A percentile compares a stretch with the other conserved stretches of the same genome.
These are phyloP conservation scores for Stevia rebaudiana DNA, from an alignment of 140 eudicot species.

Conservation along the genomic window DNA sequence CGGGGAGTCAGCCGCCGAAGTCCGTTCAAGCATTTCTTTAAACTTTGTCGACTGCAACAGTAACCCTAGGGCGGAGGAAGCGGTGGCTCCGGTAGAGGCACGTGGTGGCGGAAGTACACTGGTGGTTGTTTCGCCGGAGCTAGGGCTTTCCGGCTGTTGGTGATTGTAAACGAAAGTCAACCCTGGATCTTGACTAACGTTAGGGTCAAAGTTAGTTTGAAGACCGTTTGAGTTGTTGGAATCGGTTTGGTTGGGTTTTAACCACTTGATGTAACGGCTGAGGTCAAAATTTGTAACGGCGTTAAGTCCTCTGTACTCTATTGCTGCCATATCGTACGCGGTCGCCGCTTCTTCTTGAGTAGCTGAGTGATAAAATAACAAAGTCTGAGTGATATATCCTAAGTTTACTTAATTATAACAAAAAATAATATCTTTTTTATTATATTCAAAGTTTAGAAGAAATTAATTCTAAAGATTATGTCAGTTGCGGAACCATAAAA, in stretches of 20 bases:
- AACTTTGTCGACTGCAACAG: conserved; percentile 54
- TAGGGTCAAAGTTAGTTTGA: conserved; percentile 25
- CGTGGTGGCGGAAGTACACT: conserved; percentile 17
- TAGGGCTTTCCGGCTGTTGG: conserved; percentile 36
- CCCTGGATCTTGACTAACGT: conserved; percentile 26
- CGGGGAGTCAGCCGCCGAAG: conserved; percentile 33
- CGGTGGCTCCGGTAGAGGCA: conserved; percentile 15
- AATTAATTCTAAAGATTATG: no score
- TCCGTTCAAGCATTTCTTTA: conserved; percentile 53
- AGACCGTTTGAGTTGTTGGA: conserved; percentile 21
- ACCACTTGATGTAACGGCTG: conserved; percentile 65
- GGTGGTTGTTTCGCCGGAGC: conserved; percentile 35
- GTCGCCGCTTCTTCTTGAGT: conserved; percentile 98
- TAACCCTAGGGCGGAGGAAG: conserved; percentile 57
- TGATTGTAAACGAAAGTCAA: conserved; percentile 26
- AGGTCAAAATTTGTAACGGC: conserved; percentile 96
- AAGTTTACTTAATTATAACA: no score
- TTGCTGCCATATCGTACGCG: conserved; percentile 91
- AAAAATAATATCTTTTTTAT: no score
- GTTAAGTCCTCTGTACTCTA: conserved; percentile 75
- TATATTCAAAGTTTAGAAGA: no score
- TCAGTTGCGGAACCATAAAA: no score
- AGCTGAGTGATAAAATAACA: conserved; percentile 34
- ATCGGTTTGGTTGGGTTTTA: conserved; percentile 34
- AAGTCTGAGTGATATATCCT: conserved; percentile 19